Conservation (phyloP, 169 alveolate species). For the Cryptosporidium canis region DNA sequence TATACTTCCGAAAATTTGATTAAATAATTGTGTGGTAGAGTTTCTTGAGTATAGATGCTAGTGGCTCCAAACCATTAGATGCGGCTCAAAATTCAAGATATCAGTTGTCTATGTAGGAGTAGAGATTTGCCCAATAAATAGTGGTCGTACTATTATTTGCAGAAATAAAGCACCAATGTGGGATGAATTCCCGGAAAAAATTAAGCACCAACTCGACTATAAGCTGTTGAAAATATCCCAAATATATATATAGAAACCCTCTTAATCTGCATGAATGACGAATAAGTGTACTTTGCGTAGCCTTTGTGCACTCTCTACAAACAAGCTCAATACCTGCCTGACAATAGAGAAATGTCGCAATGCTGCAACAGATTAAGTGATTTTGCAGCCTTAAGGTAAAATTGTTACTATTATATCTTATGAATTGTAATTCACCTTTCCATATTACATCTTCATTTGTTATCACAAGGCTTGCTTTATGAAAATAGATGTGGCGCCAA, state of each 20-base stretch:
- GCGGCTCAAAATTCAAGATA: background rate
- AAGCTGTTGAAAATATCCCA: constrained; percentile 13
- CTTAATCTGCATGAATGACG: background rate
- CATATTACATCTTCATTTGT: background rate
- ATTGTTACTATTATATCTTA: background rate
- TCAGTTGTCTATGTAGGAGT: too few relatives aligned
- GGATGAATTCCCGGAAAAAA: background rate
- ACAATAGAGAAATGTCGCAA: background rate
- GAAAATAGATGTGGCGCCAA: constrained; percentile 37
- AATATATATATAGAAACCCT: background rate
- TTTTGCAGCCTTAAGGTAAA: background rate
- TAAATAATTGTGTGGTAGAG: too few relatives aligned
- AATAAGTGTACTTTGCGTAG: background rate
- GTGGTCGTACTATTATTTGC: background rate
- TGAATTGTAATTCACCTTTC: background rate
- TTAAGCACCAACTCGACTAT: constrained; percentile 7
- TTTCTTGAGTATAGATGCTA: too few relatives aligned
- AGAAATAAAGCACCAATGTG: background rate
- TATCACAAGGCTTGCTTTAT: background rate
- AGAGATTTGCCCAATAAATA: too few relatives aligned
- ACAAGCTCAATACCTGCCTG: background rate
- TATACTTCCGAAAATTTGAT: too few relatives aligned
- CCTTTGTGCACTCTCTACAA: background rate
- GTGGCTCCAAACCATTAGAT: too few relatives aligned
- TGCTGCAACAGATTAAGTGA: background rate